Percentiles rank a stretch among this genome's conserved stretches.
Conservation (phyloP, 2,329 filamentous ascomycete genomes). For the Pestalotiopsis sp. region DNA sequence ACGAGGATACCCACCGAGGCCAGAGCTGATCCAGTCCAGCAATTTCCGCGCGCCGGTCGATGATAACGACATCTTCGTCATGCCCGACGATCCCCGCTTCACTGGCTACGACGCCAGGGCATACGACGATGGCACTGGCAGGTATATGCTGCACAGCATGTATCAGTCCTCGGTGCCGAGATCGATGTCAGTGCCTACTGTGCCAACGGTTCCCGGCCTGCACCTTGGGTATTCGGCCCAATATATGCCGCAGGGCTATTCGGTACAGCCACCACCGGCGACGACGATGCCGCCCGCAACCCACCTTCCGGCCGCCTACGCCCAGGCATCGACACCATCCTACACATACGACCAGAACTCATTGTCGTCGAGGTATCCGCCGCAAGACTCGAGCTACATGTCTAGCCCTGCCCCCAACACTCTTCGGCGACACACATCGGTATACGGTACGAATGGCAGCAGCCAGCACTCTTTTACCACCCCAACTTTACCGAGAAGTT, state of each 20-base stretch:
- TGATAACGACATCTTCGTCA: conserved; percentile 38
- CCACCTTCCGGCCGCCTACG: background rate
- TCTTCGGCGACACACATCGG: background rate
- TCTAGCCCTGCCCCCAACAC: background rate
- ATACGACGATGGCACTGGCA: background rate
- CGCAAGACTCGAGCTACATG: background rate
- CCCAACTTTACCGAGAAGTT: background rate
- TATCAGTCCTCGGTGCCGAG: background rate
- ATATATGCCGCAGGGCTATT: conserved; percentile 1
- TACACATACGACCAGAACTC: background rate
- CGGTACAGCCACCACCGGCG: background rate
- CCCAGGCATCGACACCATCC: background rate
- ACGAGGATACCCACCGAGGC: conserved; percentile 39
- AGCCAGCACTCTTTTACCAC: background rate
- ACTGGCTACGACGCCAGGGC: background rate
- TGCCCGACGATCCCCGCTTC: conserved; percentile 14
- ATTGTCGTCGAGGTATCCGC: background rate
- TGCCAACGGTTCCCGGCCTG: background rate
- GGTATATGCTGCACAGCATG: background rate
- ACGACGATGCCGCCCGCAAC: background rate
- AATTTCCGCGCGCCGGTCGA: conserved; percentile 70
- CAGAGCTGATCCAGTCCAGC: conserved; percentile 61
- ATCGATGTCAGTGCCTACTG: conserved; percentile 17
- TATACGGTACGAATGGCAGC: background rate
- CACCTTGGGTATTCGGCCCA: background rate